These are phyloP conservation scores for Pelargonium citronellum DNA, from an alignment of 441 rosid genomes.

Conservation along the genomic window DNA sequence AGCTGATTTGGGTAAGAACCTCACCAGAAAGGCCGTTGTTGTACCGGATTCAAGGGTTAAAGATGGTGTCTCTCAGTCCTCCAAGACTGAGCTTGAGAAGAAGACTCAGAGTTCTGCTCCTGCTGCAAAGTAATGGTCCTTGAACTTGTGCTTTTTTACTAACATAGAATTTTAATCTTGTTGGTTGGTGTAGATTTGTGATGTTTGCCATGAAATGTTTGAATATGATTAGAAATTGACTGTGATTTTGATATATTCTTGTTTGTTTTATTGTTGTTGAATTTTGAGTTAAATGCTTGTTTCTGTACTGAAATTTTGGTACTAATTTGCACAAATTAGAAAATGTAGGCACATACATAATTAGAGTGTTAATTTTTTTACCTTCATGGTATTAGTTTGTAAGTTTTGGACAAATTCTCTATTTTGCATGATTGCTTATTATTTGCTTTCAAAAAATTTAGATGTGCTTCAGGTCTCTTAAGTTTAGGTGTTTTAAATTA, in stretches of 20 bases:
- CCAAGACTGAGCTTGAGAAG: constrained; percentile 43
- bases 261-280: not conserved
- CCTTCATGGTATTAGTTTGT: no score
- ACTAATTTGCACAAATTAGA: no score
- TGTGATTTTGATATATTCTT: not conserved
- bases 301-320: no score
- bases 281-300: not conserved
- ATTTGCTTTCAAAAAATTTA: not conserved
- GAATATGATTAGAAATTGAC: not conserved
- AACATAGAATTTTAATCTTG: not conserved
- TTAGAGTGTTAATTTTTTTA: no score
- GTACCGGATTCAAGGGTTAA: constrained; percentile 35
- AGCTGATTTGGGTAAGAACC: constrained; percentile 19
- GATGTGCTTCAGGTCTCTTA: not conserved
- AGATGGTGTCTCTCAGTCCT: constrained; percentile 34
- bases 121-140: constrained; percentile 42
- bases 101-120: constrained; percentile 37
- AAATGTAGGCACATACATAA: no score
- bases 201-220: not conserved
- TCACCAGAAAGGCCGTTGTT: constrained; percentile 18
- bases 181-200: not conserved
- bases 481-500: no score
- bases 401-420: not conserved
- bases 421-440: not conserved
- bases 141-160: not conserved